Evolutionary conservation across 2,329 filamentous ascomycete genomes (phyloP).

Genomic region (Talaromyces sp.): DNA sequence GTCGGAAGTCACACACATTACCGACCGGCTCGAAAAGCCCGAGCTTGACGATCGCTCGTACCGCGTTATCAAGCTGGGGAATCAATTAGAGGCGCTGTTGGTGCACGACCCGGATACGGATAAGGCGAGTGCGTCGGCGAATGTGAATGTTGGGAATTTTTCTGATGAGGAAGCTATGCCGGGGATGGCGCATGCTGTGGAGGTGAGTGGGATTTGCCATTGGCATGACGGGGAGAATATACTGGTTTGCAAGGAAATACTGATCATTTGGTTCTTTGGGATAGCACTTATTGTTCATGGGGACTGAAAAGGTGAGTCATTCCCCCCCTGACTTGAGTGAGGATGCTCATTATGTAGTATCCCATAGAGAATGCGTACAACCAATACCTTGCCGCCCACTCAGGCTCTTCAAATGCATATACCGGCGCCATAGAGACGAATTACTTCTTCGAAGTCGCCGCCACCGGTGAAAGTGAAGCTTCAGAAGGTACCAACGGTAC

Average conservation of each 20-base stretch:
- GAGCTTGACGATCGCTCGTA: constrained; percentile 83
- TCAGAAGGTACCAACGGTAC: constrained; percentile 25
- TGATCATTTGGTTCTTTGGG: background rate
- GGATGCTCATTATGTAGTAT: constrained; percentile 52
- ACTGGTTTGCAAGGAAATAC: background rate
- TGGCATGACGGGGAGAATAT: background rate
- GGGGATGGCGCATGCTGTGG: constrained; percentile 91
- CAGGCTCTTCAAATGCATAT: constrained; percentile 91
- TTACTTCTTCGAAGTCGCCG: constrained; percentile 94
- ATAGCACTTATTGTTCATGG: constrained; percentile 90
- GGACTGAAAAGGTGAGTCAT: constrained; percentile 74
- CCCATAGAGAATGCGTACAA: constrained; percentile 94
- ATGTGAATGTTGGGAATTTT: constrained; percentile 95
- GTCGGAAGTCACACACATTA: constrained; percentile 46
- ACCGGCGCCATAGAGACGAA: constrained; percentile 92
- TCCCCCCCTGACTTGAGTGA: background rate
- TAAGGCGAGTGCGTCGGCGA: constrained; percentile 91
- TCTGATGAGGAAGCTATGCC: constrained; percentile 88
- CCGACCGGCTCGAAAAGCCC: constrained; percentile 75
- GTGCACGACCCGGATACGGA: constrained; percentile 94
- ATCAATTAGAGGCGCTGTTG: constrained; percentile 83
- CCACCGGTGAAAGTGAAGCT: constrained; percentile 57
- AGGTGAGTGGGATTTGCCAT: constrained; percentile 36
- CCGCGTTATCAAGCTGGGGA: constrained; percentile 77
- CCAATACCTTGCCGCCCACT: constrained; percentile 84